Conservation (phyloP, 805 yeast genomes). For the Metschnikowia henanensis region DNA sequence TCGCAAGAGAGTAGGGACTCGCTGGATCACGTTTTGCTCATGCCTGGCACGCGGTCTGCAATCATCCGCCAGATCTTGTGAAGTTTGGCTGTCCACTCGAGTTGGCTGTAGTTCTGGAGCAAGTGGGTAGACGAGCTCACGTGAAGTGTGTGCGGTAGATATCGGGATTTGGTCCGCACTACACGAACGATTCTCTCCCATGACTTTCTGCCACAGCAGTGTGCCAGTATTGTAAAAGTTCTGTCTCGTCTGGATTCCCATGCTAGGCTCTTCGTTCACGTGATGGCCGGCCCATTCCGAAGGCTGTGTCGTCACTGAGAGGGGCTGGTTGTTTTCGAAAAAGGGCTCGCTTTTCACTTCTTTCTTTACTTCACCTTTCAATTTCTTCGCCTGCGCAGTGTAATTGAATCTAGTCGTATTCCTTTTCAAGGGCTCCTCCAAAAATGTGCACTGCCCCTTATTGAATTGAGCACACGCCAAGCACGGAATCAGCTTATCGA, state of each 20-base stretch:
- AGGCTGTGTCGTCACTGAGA: not conserved
- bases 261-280: not conserved
- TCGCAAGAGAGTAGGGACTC: not conserved
- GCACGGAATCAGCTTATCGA: constrained; percentile 31
- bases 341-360: too few relatives aligned
- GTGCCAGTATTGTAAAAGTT: not conserved
- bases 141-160: not conserved
- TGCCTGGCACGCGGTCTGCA: constrained; percentile 1
- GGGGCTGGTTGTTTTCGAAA: not conserved
- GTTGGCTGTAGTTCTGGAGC: not conserved
- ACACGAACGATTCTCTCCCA: constrained; percentile 7
- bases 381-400: not conserved
- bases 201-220: constrained; percentile 9
- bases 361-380: not conserved
- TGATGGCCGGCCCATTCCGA: not conserved
- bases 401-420: constrained; percentile 22
- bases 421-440: constrained; percentile 62
- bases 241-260: not conserved
- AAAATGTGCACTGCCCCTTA: constrained; percentile 29
- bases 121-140: not conserved
- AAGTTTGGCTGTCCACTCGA: constrained; percentile 1
- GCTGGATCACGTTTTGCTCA: not conserved
- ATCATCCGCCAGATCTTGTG: constrained; percentile 5
- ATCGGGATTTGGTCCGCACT: constrained; percentile 3
- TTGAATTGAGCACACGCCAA: constrained; percentile 31